Percentiles rank a stretch among this genome's conserved stretches.
Evolutionary conservation across 148 eudicot genomes (phyloP).

Genomic region (Heliosperma pusillum): DNA sequence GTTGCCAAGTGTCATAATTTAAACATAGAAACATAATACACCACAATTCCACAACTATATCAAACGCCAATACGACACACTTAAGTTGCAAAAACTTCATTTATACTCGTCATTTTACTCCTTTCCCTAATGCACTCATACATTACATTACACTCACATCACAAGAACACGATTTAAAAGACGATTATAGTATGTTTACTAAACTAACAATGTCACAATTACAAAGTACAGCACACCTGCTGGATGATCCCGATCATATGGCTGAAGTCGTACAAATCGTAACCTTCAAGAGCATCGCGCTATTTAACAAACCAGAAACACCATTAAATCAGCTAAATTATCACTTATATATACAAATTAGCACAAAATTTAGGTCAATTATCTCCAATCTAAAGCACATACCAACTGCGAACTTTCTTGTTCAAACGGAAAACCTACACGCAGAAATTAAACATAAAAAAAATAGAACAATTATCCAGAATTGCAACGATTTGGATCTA

Average conservation of each 20-base stretch:
- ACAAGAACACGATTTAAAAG: too few relatives aligned
- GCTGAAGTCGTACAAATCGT: constrained; percentile 23
- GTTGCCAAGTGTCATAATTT: too few relatives aligned
- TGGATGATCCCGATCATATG: constrained; percentile 9
- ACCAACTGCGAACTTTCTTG: constrained; percentile 40
- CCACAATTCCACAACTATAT: too few relatives aligned
- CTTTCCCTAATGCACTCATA: too few relatives aligned
- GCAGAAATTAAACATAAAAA: neutral
- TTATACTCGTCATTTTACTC: too few relatives aligned
- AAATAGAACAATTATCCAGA: too few relatives aligned
- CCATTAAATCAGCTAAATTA: neutral
- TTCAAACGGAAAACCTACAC: constrained; percentile 55
- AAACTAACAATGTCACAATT: neutral
- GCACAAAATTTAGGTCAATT: neutral
- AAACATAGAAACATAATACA: too few relatives aligned
- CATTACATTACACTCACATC: neutral
- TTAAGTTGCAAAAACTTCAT: too few relatives aligned
- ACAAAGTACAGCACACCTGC: constrained; percentile 10
- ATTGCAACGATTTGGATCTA: neutral
- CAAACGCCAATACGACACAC: too few relatives aligned
- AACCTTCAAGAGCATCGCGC: constrained; percentile 25
- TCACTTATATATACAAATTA: neutral
- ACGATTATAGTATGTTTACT: too few relatives aligned
- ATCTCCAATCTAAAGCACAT: constrained; percentile 24
- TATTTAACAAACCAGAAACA: neutral